Conservation (phyloP, 306 rosid genomes). For the Prunus salicina region DNA sequence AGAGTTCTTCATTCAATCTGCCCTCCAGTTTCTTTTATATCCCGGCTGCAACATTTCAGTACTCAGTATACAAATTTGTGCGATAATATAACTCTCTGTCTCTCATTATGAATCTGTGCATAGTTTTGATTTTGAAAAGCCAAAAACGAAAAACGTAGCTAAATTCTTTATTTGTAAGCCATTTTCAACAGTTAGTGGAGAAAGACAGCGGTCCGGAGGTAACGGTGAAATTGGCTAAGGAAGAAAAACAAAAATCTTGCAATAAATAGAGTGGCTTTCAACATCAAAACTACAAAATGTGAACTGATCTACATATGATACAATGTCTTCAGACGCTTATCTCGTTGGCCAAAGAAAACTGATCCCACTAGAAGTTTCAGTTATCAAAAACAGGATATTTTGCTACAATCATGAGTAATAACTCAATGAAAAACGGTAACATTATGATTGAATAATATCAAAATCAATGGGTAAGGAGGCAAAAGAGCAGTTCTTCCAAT, state of each 20-base stretch:
- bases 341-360: slow-evolving; percentile 3
- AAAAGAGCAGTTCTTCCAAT: neutral
- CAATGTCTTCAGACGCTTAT: slow-evolving; percentile 13
- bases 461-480: slow-evolving; percentile 4
- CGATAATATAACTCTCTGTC: too few species aligned
- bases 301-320: slow-evolving; percentile 15
- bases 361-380: neutral
- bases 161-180: too few species aligned
- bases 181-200: neutral
- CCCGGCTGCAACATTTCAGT: too few species aligned
- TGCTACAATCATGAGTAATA: neutral
- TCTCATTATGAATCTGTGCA: too few species aligned
- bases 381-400: neutral
- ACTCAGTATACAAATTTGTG: too few species aligned
- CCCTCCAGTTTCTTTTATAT: too few species aligned
- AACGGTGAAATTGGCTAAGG: neutral
- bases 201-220: too few species aligned
- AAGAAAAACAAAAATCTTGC: neutral
- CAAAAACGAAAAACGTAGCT: too few species aligned
- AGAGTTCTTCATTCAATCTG: too few species aligned
- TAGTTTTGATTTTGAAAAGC: too few species aligned
- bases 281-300: neutral
- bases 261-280: neutral
- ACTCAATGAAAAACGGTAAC: neutral
- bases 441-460: slow-evolving; percentile 4